phyloP scores from a whole-genome alignment of 768 basidiomycete genomes.

The Chalciporus chontae region DNA sequence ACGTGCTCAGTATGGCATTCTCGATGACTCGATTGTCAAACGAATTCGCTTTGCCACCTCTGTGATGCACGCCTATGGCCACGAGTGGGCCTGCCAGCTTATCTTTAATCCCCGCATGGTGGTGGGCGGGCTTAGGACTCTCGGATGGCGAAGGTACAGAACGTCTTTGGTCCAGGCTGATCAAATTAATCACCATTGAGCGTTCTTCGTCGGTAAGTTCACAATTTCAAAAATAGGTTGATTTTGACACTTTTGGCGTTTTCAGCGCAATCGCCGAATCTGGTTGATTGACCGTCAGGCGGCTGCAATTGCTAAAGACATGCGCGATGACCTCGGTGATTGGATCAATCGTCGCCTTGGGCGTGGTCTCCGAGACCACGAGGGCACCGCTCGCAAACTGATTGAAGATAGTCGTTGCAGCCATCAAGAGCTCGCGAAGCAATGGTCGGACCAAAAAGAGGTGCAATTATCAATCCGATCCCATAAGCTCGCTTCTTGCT shows the following conservation, averaged over 20 bases:
- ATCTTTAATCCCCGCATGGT: constrained; percentile 3
- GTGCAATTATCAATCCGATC: too few relatives aligned
- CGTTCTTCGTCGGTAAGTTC: constrained; percentile 29
- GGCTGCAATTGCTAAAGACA: constrained; percentile 20
- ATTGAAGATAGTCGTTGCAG: too few relatives aligned
- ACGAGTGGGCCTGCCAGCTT: constrained; percentile 31
- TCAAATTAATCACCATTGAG: constrained; percentile 30
- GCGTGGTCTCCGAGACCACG: constrained; percentile 13
- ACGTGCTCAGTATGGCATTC: neutral
- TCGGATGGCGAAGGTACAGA: constrained; percentile 9
- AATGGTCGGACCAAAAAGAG: too few relatives aligned
- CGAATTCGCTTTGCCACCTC: constrained; percentile 31
- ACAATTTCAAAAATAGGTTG: neutral
- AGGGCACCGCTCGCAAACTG: too few relatives aligned
- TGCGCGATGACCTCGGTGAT: constrained; percentile 27
- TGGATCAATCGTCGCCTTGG: constrained; percentile 28
- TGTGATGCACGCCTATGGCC: constrained; percentile 39
- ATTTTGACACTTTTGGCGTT: neutral
- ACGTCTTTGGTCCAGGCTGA: neutral
- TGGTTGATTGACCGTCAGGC: constrained; percentile 35
- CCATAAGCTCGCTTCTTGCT: too few relatives aligned
- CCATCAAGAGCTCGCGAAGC: too few relatives aligned
- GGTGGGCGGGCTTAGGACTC: constrained; percentile 1
- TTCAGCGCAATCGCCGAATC: constrained; percentile 12
- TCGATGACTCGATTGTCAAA: neutral